Percentiles rank a stretch among this genome's conserved stretches.
Evolutionary conservation across 108 stramenopile genomes (phyloP).

Genomic region (Poteriospumella lacustris): DNA sequence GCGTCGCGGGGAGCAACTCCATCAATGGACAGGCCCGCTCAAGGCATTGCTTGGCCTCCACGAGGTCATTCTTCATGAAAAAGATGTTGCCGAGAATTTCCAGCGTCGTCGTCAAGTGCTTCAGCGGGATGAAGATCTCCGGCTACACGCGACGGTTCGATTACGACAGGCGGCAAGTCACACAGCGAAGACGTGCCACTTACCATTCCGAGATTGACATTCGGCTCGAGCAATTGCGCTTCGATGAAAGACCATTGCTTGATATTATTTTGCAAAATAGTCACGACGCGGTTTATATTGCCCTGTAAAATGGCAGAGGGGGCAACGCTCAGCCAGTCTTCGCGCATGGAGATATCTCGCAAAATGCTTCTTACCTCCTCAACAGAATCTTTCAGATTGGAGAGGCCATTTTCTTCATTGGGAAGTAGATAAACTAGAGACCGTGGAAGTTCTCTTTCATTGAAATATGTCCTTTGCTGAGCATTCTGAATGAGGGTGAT

Average conservation of each 20-base stretch:
- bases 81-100: neutral
- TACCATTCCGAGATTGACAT: constrained; percentile 18
- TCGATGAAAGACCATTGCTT: constrained; percentile 15
- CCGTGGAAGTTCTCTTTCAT: neutral
- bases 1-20: neutral
- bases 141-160: no score
- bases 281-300: neutral
- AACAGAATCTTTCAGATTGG: neutral
- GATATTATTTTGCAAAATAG: neutral
- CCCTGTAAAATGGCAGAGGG: no score
- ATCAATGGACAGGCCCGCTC: constrained; percentile 12
- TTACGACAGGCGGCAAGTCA: no score
- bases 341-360: neutral
- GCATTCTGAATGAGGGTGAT: neutral
- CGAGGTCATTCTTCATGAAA: neutral
- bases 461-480: neutral
- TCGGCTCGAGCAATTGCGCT: neutral
- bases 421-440: neutral
- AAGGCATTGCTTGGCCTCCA: neutral
- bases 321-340: neutral
- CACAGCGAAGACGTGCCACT: neutral
- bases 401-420: neutral
- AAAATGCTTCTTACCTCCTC: neutral
- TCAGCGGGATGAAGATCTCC: constrained; percentile 14
- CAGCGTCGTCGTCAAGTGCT: constrained; percentile 1